Base-by-base conservation (phyloP, 371 early-diverging fungal genomes). In the Gilbertella persicaria region DNA sequence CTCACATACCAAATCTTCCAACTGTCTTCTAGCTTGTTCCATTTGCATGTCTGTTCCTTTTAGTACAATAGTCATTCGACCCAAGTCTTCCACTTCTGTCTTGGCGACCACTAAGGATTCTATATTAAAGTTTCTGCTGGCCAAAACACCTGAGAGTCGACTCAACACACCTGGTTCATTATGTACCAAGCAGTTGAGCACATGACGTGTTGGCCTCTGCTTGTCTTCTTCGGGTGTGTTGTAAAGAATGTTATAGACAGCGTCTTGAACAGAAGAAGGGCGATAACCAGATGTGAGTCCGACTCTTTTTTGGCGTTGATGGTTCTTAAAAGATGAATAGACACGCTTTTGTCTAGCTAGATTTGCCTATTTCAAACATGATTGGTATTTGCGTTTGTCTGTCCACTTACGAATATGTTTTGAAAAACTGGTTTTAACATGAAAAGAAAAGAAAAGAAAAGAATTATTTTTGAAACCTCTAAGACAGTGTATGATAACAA, bases 131-230 rank as follows among this genome's bases (percentile, higher is more conserved):
- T 94, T 93, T 42, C 98, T 79, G 26, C 87, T 94, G 8, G 98
- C 96, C 62, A 97, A 72, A 51, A 94, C 89, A 14, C 98, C 91
- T 6, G 91, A 89, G 10, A 95, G 85, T 55, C 95, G 82, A 47
- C 92, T 88, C 45, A 97, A 76, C 4, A 96, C 96, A 48, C 98
- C 98, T 17, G 97, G 95, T 66, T 96, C 95, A 69, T 97, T 94
- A 54, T 91, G 88, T 40, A 95, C 96, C 37, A 97, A 82, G 60
- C 94, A 92, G 79, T 92, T 95, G 45, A 97, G 83, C 43, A 94
- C 80, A 69, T 95, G 96, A 14, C 93, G 84, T 35, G 74, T 70
- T 37, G 69, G 70, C 6, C 69, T 76, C n/a, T 78, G 72, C 4
- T 61, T 53, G 16, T 82, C 67, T 9, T 80, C 66, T 4, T 72